phyloP scores from a whole-genome alignment of 805 yeast species.

The Schwanniomyces occidentalis region DNA sequence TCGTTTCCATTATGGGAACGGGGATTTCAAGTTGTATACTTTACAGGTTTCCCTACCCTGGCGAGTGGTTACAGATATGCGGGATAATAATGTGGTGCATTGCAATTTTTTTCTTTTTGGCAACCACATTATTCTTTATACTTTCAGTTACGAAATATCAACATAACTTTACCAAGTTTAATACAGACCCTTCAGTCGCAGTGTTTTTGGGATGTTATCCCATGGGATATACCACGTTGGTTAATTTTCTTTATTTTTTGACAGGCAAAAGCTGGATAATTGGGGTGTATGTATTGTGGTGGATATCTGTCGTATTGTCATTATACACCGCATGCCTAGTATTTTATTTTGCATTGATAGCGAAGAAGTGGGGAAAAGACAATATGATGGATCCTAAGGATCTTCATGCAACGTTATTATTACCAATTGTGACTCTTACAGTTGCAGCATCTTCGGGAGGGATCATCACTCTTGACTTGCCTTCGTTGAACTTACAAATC shows the following conservation, averaged over 20 bases:
- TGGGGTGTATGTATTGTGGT: conserved; percentile 67
- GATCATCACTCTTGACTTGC: conserved; percentile 46
- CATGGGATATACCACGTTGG: conserved; percentile 74
- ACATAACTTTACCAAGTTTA: conserved; percentile 12
- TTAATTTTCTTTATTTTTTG: conserved; percentile 53
- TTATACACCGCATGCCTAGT: conserved; percentile 62
- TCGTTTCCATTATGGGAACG: conserved; percentile 80
- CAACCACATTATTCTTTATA: conserved; percentile 42
- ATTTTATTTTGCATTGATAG: conserved; percentile 48
- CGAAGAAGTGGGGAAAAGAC: conserved; percentile 29
- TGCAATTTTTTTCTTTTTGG: conserved; percentile 49
- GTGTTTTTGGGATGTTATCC: conserved; percentile 76
- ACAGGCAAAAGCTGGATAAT: conserved; percentile 45
- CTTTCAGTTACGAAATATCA: conserved; percentile 40
- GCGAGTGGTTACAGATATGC: conserved; percentile 56
- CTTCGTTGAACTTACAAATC: conserved; percentile 41
- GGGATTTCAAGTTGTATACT: conserved; percentile 70
- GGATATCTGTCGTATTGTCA: conserved; percentile 60
- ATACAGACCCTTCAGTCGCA: conserved; percentile 43
- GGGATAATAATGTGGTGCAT: conserved; percentile 66
- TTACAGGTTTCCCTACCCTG: conserved; percentile 63
- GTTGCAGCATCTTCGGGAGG: conserved; percentile 77
- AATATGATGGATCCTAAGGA: conserved; percentile 21
- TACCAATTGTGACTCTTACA: conserved; percentile 80
- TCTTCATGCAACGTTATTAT: conserved; percentile 57